phyloP scores from a whole-genome alignment of 768 basidiomycete species.

The Sistotremastrum niveocremeum region DNA sequence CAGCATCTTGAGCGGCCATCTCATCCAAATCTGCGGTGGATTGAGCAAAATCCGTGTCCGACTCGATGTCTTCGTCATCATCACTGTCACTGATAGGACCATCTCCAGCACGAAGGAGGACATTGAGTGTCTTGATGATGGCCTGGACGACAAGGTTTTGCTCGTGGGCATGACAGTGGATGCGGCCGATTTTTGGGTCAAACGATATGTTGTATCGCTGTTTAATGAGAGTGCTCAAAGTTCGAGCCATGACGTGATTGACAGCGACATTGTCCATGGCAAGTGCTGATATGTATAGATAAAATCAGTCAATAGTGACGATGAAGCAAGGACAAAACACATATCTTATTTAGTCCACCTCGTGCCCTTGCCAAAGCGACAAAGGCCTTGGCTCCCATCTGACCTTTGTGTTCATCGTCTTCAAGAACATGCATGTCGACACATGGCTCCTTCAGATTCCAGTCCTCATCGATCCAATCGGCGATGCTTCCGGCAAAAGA shows the following conservation, averaged over 20 bases:
- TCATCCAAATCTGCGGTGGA: conserved; percentile 15
- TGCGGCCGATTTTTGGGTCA: conserved; percentile 17
- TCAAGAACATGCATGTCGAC: conserved; percentile 9
- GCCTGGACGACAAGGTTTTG: conserved; percentile 25
- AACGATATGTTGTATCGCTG: conserved; percentile 10
- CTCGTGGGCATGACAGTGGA: conserved; percentile 22
- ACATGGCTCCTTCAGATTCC: conserved; percentile 8
- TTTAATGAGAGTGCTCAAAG: conserved; percentile 9
- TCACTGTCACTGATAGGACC: too few species aligned
- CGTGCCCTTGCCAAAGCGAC: conserved; percentile 9
- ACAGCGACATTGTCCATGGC: conserved; percentile 21
- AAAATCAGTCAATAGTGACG: conserved; percentile 4
- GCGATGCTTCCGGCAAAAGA: conserved; percentile 10
- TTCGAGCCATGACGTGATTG: conserved; percentile 21
- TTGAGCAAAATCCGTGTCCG: conserved; percentile 15
- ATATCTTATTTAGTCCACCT: conserved; percentile 22
- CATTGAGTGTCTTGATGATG: too few species aligned
- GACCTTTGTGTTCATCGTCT: conserved; percentile 14
- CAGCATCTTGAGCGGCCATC: conserved; percentile 18
- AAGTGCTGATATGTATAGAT: conserved; percentile 11
- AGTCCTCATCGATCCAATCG: conserved; percentile 10
- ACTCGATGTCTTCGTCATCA: conserved; percentile 15
- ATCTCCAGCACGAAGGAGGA: too few species aligned
- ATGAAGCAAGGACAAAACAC: conserved; percentile 7
- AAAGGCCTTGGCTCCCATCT: conserved; percentile 19